These are phyloP conservation scores for Starmerella tilneyi DNA, from an alignment of 805 yeast species.

Conservation along the genomic window DNA sequence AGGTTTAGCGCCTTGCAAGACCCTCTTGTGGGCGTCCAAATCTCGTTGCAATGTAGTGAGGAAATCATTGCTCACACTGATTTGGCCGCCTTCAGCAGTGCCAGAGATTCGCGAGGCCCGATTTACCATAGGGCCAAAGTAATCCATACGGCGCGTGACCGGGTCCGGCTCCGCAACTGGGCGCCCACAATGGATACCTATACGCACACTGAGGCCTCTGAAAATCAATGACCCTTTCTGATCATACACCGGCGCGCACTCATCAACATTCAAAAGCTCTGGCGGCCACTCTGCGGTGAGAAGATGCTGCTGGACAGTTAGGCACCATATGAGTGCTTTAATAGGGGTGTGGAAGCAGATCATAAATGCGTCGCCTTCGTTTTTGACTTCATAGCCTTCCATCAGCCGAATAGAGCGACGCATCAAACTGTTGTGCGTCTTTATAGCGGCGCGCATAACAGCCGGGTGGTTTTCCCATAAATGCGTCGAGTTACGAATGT, in stretches of 20 bases:
- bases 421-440: constrained; percentile 88
- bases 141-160: constrained; percentile 95
- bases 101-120: constrained; percentile 88
- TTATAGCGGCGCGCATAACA: constrained; percentile 94
- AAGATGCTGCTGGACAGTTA: constrained; percentile 76
- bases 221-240: constrained; percentile 49
- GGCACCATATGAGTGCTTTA: constrained; percentile 87
- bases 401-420: constrained; percentile 81
- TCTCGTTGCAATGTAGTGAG: constrained; percentile 52
- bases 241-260: constrained; percentile 73
- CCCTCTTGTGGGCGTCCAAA: constrained; percentile 36
- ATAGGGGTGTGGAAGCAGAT: constrained; percentile 91
- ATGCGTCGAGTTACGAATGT: constrained; percentile 85
- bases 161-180: constrained; percentile 95
- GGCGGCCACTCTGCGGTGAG: constrained; percentile 91
- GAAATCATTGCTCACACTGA: constrained; percentile 75
- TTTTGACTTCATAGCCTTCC: constrained; percentile 97
- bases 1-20: constrained; percentile 8
- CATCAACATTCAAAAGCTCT: constrained; percentile 73
- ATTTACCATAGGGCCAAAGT: constrained; percentile 97
- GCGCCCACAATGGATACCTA: constrained; percentile 98
- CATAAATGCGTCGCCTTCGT: constrained; percentile 99
- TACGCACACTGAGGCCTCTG: constrained; percentile 86
- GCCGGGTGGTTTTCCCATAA: constrained; percentile 84
- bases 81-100: constrained; percentile 98